phyloP scores from a whole-genome alignment of 768 basidiomycete species.

The Coprinopsis marcescibilis region DNA sequence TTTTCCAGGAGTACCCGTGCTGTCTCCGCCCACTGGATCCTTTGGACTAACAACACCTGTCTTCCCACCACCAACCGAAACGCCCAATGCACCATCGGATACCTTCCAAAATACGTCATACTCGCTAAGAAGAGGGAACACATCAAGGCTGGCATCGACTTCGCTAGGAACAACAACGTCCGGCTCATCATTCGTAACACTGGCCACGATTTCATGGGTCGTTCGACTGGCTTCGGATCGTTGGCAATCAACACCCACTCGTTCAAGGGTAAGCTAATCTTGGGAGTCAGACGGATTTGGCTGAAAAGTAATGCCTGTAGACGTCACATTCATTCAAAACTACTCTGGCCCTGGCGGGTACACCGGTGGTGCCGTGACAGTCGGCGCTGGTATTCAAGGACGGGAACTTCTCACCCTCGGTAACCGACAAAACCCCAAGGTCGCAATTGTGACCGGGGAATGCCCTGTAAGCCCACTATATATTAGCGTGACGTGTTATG shows the following conservation, averaged over 20 bases:
- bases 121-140: constrained; percentile 16
- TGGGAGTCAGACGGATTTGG: neutral
- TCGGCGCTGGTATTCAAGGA: constrained; percentile 17
- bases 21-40: constrained; percentile 9
- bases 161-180: constrained; percentile 17
- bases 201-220: constrained; percentile 20
- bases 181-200: constrained; percentile 21
- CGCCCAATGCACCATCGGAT: constrained; percentile 12
- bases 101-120: constrained; percentile 15
- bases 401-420: constrained; percentile 12
- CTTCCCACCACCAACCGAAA: constrained; percentile 13
- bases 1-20: constrained; percentile 7
- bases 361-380: constrained; percentile 16
- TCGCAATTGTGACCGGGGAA: constrained; percentile 15
- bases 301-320: constrained; percentile 4
- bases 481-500: neutral
- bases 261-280: constrained; percentile 5
- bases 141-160: constrained; percentile 18
- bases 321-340: constrained; percentile 12
- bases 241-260: constrained; percentile 18
- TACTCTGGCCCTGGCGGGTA: constrained; percentile 15
- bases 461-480: constrained; percentile 12
- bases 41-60: constrained; percentile 16
- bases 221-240: constrained; percentile 18
- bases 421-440: constrained; percentile 13